Evolutionary conservation across 2,329 filamentous ascomycete species (phyloP).

Genomic region (Biscogniauxia marginata): DNA sequence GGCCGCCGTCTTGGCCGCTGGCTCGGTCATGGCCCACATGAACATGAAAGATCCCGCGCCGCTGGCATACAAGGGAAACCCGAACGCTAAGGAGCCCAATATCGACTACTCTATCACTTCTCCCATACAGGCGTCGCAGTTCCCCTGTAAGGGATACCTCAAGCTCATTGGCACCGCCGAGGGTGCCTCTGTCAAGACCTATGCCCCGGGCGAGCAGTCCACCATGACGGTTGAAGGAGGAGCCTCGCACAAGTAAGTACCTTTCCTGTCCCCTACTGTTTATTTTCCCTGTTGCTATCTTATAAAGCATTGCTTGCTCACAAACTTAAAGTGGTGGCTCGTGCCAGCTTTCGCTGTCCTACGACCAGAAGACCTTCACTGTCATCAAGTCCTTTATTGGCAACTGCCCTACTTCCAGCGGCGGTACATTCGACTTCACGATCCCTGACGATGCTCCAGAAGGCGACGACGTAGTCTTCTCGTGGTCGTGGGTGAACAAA

Average conservation of each 20-base stretch:
- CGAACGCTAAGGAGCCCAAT: conserved; percentile 39
- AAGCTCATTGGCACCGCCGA: conserved; percentile 45
- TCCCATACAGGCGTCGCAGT: conserved; percentile 65
- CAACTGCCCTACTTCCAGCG: conserved; percentile 39
- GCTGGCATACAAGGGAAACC: conserved; percentile 53
- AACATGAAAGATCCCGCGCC: conserved; percentile 53
- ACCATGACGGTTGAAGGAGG: conserved; percentile 63
- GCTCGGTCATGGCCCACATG: conserved; percentile 54
- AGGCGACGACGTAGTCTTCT: conserved; percentile 60
- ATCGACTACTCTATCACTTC: conserved; percentile 72
- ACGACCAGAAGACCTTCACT: conserved; percentile 67
- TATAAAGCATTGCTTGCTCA: background rate
- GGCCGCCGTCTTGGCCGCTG: conserved; percentile 41
- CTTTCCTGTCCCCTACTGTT: background rate
- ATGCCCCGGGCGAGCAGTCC: conserved; percentile 60
- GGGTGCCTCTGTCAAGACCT: conserved; percentile 58
- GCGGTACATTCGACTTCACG: conserved; percentile 60
- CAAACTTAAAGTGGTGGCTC: conserved; percentile 55
- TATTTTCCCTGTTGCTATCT: background rate
- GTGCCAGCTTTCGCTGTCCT: conserved; percentile 74
- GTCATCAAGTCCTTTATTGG: conserved; percentile 47
- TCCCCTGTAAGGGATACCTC: conserved; percentile 71
- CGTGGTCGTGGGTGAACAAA: conserved; percentile 78
- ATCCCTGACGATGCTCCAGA: conserved; percentile 62
- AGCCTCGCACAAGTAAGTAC: conserved; percentile 50